These are phyloP conservation scores for Coemansia sp. DNA, from an alignment of 192 early-diverging fungal species.

Conservation along the genomic window DNA sequence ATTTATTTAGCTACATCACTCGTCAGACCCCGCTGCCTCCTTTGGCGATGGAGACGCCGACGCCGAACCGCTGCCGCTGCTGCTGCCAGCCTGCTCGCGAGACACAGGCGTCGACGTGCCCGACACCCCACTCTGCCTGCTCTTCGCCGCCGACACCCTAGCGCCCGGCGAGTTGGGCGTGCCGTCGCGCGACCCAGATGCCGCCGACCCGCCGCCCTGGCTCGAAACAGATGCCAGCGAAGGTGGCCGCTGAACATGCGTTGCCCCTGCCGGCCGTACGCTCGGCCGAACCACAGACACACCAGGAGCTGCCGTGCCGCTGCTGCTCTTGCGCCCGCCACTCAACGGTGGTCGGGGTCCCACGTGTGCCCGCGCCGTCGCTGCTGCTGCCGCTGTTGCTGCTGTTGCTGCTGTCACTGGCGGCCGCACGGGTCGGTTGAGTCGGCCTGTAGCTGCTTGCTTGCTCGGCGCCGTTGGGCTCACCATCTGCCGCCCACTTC, in stretches of 20 bases:
- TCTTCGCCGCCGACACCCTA: slow-evolving; percentile 2
- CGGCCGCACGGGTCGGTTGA: slow-evolving; percentile 17
- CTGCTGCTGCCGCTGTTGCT: not conserved
- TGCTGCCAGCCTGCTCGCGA: not conserved
- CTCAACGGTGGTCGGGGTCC: slow-evolving; percentile 5
- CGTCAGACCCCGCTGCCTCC: not conserved
- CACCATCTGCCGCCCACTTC: not conserved
- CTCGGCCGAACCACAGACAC: too few relatives aligned
- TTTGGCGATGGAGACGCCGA: not conserved
- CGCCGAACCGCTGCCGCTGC: not conserved
- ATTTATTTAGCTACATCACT: too few relatives aligned
- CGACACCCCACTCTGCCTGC: not conserved
- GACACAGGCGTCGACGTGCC: not conserved
- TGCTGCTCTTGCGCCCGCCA: slow-evolving; percentile 8
- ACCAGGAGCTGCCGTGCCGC: too few relatives aligned
- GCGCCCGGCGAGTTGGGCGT: slow-evolving; percentile 11
- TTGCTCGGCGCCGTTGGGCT: slow-evolving; percentile 3
- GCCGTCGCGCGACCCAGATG: slow-evolving; percentile 29
- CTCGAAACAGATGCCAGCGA: slow-evolving; percentile 6
- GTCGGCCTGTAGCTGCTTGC: not conserved
- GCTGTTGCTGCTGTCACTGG: not conserved
- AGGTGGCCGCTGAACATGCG: slow-evolving; percentile 7
- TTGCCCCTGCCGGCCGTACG: not conserved
- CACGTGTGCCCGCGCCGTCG: not conserved
- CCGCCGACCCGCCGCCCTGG: slow-evolving; percentile 5